Evolutionary conservation across 108 stramenopile species (phyloP).

Genomic region (Cyclotella sp.): DNA sequence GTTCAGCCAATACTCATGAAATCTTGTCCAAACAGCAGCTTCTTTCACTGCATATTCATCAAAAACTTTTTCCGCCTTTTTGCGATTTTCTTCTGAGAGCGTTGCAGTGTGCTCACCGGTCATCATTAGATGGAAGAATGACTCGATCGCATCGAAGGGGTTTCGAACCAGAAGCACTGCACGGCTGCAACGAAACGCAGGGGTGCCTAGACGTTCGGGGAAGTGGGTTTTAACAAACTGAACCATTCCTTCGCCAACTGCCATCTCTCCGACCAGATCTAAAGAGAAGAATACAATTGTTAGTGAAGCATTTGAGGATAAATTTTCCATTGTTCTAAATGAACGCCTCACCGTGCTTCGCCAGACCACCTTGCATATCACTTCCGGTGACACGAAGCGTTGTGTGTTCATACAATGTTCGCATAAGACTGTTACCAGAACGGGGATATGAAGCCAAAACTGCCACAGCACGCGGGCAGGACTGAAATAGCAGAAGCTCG

Average conservation of each 20-base stretch:
- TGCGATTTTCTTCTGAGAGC: conserved; percentile 59
- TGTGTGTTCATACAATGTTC: conserved; percentile 76
- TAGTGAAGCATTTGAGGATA: background rate
- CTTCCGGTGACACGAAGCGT: conserved; percentile 88
- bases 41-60: conserved; percentile 74
- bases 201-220: conserved; percentile 82
- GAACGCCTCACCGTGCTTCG: conserved; percentile 49
- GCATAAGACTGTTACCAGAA: conserved; percentile 78
- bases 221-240: conserved; percentile 93
- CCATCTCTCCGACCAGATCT: conserved; percentile 80
- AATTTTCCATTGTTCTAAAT: background rate
- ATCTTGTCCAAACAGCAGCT: conserved; percentile 66
- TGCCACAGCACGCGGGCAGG: conserved; percentile 65
- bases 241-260: conserved; percentile 71
- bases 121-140: conserved; percentile 93
- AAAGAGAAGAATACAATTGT: background rate
- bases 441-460: conserved; percentile 87
- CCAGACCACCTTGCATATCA: conserved; percentile 88
- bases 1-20: conserved; percentile 69
- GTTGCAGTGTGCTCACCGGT: conserved; percentile 85
- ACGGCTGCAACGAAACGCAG: conserved; percentile 59
- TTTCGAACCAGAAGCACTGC: conserved; percentile 90
- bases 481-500: conserved; percentile 68
- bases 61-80: conserved; percentile 51
- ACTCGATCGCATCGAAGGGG: conserved; percentile 94